These are phyloP conservation scores for Leishmania guyanensis DNA, from an alignment of 208 protist species.

Conservation along the genomic window DNA sequence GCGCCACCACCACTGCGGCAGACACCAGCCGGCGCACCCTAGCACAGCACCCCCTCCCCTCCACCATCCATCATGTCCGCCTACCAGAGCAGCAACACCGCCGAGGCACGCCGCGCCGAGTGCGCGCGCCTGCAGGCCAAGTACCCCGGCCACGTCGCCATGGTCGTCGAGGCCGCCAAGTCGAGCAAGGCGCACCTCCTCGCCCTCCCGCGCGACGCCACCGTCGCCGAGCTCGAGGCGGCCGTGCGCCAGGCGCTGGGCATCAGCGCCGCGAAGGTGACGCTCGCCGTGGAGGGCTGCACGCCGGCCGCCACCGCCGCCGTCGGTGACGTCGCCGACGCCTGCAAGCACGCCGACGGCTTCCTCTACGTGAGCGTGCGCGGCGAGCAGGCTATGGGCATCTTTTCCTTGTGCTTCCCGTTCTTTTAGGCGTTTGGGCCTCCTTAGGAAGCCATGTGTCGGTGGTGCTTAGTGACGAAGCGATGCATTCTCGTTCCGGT, in stretches of 20 bases:
- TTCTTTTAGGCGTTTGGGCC: too few species aligned
- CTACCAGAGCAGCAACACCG: slow-evolving; percentile 4
- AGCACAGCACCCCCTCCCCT: too few species aligned
- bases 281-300: slow-evolving; percentile 29
- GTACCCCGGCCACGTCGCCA: slow-evolving; percentile 22
- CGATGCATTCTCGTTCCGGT: too few species aligned
- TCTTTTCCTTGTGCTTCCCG: too few species aligned
- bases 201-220: slow-evolving; percentile 25
- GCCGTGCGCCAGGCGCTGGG: slow-evolving; percentile 8
- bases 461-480: too few species aligned
- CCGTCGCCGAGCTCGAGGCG: slow-evolving; percentile 20
- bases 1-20: too few species aligned
- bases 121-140: slow-evolving; percentile 24
- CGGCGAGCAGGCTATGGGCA: slow-evolving; percentile 1
- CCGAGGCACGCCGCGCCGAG: slow-evolving; percentile 9
- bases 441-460: too few species aligned
- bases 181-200: slow-evolving; percentile 26
- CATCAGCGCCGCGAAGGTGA: slow-evolving; percentile 19
- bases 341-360: slow-evolving; percentile 9
- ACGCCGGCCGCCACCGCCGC: slow-evolving; percentile 19
- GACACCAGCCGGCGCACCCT: too few species aligned
- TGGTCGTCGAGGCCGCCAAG: slow-evolving; percentile 27
- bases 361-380: slow-evolving; percentile 18
- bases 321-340: slow-evolving; percentile 18
- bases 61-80: slow-evolving; percentile 2